These are phyloP conservation scores for Pseudopithomyces maydicus DNA, from an alignment of 2,329 filamentous ascomycete genomes.

Conservation along the genomic window DNA sequence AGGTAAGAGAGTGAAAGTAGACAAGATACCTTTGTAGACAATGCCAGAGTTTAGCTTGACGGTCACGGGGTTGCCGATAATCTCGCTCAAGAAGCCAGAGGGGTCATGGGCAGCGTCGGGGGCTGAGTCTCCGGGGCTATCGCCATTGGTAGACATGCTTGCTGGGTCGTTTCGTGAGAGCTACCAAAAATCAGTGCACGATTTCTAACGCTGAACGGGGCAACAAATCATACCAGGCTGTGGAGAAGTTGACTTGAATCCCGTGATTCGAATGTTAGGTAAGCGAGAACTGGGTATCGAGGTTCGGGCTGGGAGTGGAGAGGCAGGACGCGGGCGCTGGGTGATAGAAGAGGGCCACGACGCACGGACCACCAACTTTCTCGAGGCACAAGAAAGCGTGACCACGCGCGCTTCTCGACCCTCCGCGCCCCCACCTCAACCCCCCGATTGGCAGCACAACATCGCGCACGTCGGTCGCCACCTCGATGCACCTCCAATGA, in stretches of 20 bases:
- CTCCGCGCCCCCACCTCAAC: conserved; percentile 4
- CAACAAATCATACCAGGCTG: neutral
- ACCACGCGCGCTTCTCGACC: conserved; percentile 30
- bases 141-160: conserved; percentile 64
- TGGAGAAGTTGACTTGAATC: neutral
- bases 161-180: neutral
- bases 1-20: neutral
- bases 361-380: conserved; percentile 24
- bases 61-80: conserved; percentile 90
- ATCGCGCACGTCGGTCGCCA: neutral
- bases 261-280: neutral
- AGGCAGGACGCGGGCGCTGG: neutral
- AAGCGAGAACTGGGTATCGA: neutral
- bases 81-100: conserved; percentile 89
- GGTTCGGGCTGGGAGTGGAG: neutral
- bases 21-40: conserved; percentile 81
- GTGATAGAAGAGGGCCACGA: conserved; percentile 1
- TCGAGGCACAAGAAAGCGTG: conserved; percentile 33
- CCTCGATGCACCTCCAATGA: conserved; percentile 29
- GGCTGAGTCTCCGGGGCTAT: conserved; percentile 59
- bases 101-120: conserved; percentile 83
- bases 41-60: conserved; percentile 99
- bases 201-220: neutral
- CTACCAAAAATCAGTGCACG: neutral
- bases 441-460: neutral